Conservation (phyloP, 192 early-diverging fungal genomes). For the Dispira simplex region DNA sequence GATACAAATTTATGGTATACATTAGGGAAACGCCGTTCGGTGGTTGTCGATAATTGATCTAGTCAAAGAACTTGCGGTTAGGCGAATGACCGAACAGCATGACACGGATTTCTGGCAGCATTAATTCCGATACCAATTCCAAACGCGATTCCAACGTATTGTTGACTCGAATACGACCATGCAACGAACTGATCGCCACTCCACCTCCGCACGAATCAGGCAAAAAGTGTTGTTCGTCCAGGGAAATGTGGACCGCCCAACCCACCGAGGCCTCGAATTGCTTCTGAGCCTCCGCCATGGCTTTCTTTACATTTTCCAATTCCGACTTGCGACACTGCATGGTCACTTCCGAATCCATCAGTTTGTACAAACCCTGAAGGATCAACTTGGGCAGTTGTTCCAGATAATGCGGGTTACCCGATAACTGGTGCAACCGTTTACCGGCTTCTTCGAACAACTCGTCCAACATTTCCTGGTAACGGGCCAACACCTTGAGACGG, state of each 20-base stretch:
- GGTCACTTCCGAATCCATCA: conserved; percentile 67
- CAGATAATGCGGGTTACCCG: conserved; percentile 42
- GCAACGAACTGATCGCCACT: conserved; percentile 57
- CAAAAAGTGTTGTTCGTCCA: conserved; percentile 47
- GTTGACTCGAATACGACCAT: conserved; percentile 65
- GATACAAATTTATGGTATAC: not conserved
- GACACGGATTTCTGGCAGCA: conserved; percentile 88
- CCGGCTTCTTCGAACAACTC: conserved; percentile 63
- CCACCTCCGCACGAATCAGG: conserved; percentile 79
- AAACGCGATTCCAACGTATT: conserved; percentile 90
- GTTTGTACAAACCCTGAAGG: conserved; percentile 68
- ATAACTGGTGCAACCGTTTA: conserved; percentile 36
- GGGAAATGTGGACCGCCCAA: conserved; percentile 23
- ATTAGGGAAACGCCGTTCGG: not conserved
- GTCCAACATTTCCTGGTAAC: conserved; percentile 75
- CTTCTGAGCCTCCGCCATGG: conserved; percentile 27
- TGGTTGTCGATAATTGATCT: conserved; percentile 10
- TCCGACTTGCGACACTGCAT: conserved; percentile 62
- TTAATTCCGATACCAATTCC: conserved; percentile 61
- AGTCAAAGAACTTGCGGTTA: conserved; percentile 86
- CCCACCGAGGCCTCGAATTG: conserved; percentile 42
- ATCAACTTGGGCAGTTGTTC: conserved; percentile 54
- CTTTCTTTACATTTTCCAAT: conserved; percentile 35
- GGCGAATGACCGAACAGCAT: conserved; percentile 83
- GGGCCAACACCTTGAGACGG: conserved; percentile 72